A percentile compares a stretch with the other conserved stretches of the same genome.
Evolutionary conservation across 1,284 basidiomycete species (phyloP).

Genomic region (Microbotryum violaceum): DNA sequence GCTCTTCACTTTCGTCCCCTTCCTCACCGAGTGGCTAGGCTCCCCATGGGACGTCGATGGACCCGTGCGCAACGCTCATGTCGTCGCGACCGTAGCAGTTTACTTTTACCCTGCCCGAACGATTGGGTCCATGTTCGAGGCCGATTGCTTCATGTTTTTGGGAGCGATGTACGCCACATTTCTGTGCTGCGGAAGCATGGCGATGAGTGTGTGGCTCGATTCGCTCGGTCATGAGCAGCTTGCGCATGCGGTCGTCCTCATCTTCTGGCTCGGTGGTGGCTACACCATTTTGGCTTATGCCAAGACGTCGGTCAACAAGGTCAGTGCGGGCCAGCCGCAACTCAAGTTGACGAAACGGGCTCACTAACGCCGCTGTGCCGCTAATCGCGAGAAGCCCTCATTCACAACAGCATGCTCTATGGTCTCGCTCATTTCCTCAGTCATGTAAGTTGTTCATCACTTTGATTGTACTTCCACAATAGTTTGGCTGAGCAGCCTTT

Average conservation of each 20-base stretch:
- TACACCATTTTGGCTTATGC: conserved; percentile 76
- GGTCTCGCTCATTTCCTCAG: conserved; percentile 70
- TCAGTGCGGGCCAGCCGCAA: conserved; percentile 47
- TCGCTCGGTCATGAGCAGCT: conserved; percentile 43
- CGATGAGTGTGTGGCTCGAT: conserved; percentile 39
- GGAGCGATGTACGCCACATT: conserved; percentile 64
- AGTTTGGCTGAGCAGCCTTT: background rate
- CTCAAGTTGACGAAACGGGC: too few species aligned
- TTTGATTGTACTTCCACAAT: too few species aligned
- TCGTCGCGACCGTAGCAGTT: conserved; percentile 32
- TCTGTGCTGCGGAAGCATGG: conserved; percentile 66
- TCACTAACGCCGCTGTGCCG: background rate
- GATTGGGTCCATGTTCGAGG: conserved; percentile 63
- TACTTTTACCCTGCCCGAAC: conserved; percentile 33
- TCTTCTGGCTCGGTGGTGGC: conserved; percentile 74
- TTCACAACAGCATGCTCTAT: conserved; percentile 67
- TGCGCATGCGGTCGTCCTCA: conserved; percentile 46
- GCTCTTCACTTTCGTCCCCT: conserved; percentile 80
- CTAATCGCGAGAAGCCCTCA: conserved; percentile 1
- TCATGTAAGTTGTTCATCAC: conserved; percentile 45
- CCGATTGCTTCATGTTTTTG: conserved; percentile 62
- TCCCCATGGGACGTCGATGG: conserved; percentile 35
- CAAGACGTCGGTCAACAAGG: conserved; percentile 82
- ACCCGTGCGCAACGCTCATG: conserved; percentile 36
- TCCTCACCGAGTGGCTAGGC: conserved; percentile 38